Evolutionary conservation across 148 eudicot genomes (phyloP).

Genomic region (Limonium bicolor): DNA sequence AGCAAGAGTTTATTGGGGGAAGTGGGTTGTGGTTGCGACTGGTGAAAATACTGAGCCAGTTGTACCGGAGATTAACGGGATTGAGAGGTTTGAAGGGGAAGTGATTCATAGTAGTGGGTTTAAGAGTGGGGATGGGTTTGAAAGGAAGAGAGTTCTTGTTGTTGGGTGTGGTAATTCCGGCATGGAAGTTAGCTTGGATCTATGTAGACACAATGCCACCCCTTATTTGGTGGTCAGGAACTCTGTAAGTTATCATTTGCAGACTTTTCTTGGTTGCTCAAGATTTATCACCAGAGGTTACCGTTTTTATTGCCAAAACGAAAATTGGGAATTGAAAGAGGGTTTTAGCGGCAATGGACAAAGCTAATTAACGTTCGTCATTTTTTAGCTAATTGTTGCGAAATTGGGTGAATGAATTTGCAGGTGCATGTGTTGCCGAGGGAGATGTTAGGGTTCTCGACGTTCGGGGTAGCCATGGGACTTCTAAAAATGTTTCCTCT

Average conservation of each 20-base stretch:
- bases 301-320: neutral
- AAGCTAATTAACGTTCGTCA: too few species aligned
- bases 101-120: constrained; percentile 41
- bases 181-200: constrained; percentile 70
- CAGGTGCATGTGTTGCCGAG: constrained; percentile 67
- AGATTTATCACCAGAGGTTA: neutral
- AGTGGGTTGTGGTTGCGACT: constrained; percentile 53
- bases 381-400: neutral
- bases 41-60: constrained; percentile 58
- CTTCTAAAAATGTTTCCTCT: constrained; percentile 52
- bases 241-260: constrained; percentile 24
- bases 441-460: constrained; percentile 53
- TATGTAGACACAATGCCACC: constrained; percentile 39
- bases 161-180: constrained; percentile 83
- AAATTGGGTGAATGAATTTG: neutral
- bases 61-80: constrained; percentile 31
- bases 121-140: constrained; percentile 28
- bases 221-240: constrained; percentile 57
- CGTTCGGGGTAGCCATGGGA: constrained; percentile 45
- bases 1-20: constrained; percentile 22
- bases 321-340: too few species aligned
- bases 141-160: constrained; percentile 35
- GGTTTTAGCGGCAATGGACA: too few species aligned
- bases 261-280: neutral
- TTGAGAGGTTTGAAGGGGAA: constrained; percentile 20